Evolutionary conservation across 169 alveolate species (phyloP).

Genomic region (Plasmodium falciparum): DNA sequence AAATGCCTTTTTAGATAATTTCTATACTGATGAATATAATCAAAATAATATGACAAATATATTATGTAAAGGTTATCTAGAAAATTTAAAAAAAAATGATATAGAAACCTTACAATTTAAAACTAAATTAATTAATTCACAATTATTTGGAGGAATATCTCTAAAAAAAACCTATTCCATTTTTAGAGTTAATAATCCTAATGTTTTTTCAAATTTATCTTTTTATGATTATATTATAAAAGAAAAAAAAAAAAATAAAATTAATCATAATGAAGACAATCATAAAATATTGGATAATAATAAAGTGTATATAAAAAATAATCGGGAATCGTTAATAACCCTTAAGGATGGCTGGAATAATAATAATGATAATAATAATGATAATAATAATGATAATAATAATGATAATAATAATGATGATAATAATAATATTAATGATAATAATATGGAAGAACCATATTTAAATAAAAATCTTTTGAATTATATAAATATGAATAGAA

Average conservation of each 20-base stretch:
- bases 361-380: background rate
- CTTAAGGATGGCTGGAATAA: background rate
- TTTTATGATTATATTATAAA: background rate
- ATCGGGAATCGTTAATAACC: too few species aligned
- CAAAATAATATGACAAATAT: conserved; percentile 25
- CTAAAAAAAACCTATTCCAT: conserved; percentile 41
- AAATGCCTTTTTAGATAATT: conserved; percentile 25
- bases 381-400: conserved; percentile 1
- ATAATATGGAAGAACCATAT: conserved; percentile 29
- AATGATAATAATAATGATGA: background rate
- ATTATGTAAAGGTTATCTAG: conserved; percentile 67
- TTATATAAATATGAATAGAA: conserved; percentile 22
- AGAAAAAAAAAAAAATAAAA: background rate
- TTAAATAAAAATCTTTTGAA: conserved; percentile 3
- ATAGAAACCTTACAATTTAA: conserved; percentile 52
- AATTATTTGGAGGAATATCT: conserved; percentile 57
- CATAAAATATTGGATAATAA: background rate
- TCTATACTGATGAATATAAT: too few species aligned
- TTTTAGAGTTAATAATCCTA: conserved; percentile 15
- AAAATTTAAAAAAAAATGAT: conserved; percentile 67
- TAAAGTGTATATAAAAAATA: background rate
- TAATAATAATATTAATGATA: background rate
- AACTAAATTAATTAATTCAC: conserved; percentile 56
- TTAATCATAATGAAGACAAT: conserved; percentile 4
- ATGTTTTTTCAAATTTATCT: background rate